phyloP scores from a whole-genome alignment of 2,329 filamentous ascomycete genomes.

The Lecanicillium sp. region DNA sequence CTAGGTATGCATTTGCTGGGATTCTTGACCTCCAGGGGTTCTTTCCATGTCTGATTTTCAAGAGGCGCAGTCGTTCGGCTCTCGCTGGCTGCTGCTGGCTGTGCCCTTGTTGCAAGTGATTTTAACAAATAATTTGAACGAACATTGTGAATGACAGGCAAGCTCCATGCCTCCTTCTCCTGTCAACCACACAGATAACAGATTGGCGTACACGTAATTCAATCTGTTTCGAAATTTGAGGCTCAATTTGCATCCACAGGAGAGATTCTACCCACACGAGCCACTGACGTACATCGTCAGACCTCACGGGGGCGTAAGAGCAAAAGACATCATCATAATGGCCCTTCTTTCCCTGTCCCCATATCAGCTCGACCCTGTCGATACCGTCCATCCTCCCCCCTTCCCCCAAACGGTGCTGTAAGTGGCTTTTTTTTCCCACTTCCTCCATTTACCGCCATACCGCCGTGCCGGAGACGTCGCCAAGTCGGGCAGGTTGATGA shows the following conservation, averaged over 20 bases:
- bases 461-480: neutral
- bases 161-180: too few relatives aligned
- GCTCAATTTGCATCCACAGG: neutral
- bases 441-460: too few relatives aligned
- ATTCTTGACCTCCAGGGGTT: neutral
- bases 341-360: too few relatives aligned
- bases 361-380: too few relatives aligned
- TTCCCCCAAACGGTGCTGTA: neutral
- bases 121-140: too few relatives aligned
- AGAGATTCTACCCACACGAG: neutral
- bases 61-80: neutral
- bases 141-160: too few relatives aligned
- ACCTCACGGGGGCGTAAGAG: neutral
- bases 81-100: neutral
- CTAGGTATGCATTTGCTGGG: too few relatives aligned
- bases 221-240: neutral
- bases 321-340: neutral
- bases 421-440: conserved; percentile 1
- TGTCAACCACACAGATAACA: neutral
- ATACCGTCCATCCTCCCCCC: neutral
- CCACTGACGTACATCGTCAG: neutral
- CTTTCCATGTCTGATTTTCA: neutral
- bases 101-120: too few relatives aligned
- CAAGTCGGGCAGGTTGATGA: neutral
- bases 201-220: neutral